Evolutionary conservation across 2,329 filamentous ascomycete species (phyloP), one percentile per base, ranked within the genome.

Genomic region (Dothiorella sarmentorum): DNA sequence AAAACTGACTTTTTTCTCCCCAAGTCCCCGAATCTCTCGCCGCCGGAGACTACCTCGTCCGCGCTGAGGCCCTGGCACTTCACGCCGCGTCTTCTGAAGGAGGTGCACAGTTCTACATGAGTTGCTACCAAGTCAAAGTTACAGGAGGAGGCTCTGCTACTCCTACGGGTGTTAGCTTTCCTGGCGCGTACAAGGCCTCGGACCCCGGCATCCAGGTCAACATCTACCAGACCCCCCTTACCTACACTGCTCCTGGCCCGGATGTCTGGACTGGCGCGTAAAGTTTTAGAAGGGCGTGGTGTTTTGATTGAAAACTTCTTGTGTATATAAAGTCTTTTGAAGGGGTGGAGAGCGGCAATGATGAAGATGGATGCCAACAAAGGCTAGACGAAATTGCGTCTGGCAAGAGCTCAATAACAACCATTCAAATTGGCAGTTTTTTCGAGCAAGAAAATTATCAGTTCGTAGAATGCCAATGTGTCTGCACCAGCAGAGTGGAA

Each of bases 61-160:
- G 76, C 49, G 69, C 70, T 29, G 76, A 78, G 66, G 74, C 77
- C 61, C 75, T 77, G 58, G 75, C 76, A 35, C 71, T 78, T 6
- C 75, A 78, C 62, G 71, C 75, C 64, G 71, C 70, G n/a, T 61
- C 68, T 66, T 59, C 64, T 37, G 47, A 64, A 18, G 67, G 67
- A 47, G 75, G 75, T 43, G 75, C 76, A 10, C 76, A 78, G 62
- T 73, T 77, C 61, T 78, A 78, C 66, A 73, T 74, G 67, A 71
- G 72, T 62, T 78, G 74, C 66, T 68, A 74, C 24, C 73, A 73
- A 65, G 69, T 73, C 55, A 73, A 69, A 65, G 71, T 73, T 11
- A 71, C 66, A 1, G 67, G 67, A 7, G 69, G 69, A 7, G 71
- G 71, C 13, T 68, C 63, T 51, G 70, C 70, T 6, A 72, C 57